Base-by-base conservation (phyloP, 2,329 filamentous ascomycete genomes). In the Aspergillus texensis region DNA sequence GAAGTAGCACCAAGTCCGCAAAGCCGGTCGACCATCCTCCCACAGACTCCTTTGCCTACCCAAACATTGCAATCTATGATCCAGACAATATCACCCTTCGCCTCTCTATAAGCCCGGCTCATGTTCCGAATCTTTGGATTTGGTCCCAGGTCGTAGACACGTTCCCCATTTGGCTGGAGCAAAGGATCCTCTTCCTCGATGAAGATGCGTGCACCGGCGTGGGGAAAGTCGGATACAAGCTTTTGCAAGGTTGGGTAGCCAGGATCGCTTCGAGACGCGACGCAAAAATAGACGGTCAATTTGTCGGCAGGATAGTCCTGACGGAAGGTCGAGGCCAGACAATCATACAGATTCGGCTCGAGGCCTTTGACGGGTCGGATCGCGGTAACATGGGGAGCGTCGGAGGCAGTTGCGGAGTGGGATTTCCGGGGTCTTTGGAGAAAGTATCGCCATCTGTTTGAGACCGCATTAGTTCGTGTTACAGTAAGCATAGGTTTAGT, bases 61-160 rank as follows among this genome's bases (percentile, higher is more conserved):
- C 96, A 99, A 58, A 99, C 89, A 73, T 99, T 99, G 81, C 94
- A 97, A 79, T 99, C 95, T 24, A 96, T 86, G 57, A 97, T 89
- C 95, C 95, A 99, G 26, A 99, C 84, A 30, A 98, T 85, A 74
- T 97, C 93, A 1, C 91, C 90, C 67, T 90, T 89, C 1, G 93
- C 92, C 74, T 98, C 94, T 32, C 93, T 84, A 75, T 97, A 99
- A 2, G 93, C 94, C 50, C 93, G 87, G 75, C 94, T 97, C 84
- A 98, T 92, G 76, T 99, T 99, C 57, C 95, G 86, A 70, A 99
- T 96, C 82, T 99, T 99, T n/a, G 95, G 95, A 73, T 99, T 99
- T 1, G 95, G 95, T 0, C 96, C 96, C 62, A 98, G 84, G 62
- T 87, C 84, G 66, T 85, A 79, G 57, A 79, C 72, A 59, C 83